phyloP scores from a whole-genome alignment of 2,329 filamentous ascomycete species.

The Camptophora hylomeconis region DNA sequence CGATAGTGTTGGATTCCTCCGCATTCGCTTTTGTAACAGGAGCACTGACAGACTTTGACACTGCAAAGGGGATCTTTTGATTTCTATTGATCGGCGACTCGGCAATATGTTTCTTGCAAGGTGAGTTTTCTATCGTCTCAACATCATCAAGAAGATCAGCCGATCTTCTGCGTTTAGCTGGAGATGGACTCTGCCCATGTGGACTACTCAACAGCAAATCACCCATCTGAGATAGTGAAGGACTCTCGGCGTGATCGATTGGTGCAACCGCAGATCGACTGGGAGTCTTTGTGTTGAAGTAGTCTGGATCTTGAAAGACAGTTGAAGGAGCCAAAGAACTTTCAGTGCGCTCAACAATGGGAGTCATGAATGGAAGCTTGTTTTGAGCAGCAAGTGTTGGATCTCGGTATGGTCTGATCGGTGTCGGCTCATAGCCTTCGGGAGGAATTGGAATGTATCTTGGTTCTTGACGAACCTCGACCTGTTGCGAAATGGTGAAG shows the following conservation, averaged over 20 bases:
- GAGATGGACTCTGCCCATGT: constrained; percentile 37
- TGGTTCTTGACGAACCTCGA: constrained; percentile 35
- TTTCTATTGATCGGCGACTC: constrained; percentile 2
- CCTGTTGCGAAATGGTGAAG: constrained; percentile 22
- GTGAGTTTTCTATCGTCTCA: constrained; percentile 3
- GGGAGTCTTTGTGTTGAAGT: constrained; percentile 62
- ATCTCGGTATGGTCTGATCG: constrained; percentile 68
- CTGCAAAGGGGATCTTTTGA: constrained; percentile 4
- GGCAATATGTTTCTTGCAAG: constrained; percentile 3
- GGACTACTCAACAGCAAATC: constrained; percentile 55
- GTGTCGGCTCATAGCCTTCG: constrained; percentile 66
- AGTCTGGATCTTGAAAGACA: constrained; percentile 43
- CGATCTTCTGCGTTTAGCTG: constrained; percentile 9
- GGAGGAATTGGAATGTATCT: constrained; percentile 69
- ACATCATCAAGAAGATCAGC: constrained; percentile 3
- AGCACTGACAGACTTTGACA: not conserved
- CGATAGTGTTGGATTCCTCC: constrained; percentile 1
- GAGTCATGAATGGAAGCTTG: constrained; percentile 94
- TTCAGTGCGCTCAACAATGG: constrained; percentile 91
- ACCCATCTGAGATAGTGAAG: constrained; percentile 25
- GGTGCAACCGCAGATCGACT: constrained; percentile 40
- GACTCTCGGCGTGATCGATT: constrained; percentile 14
- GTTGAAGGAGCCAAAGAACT: constrained; percentile 61
- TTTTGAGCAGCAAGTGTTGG: constrained; percentile 71
- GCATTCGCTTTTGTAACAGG: no score